Percentiles rank a stretch among this genome's conserved stretches.
phyloP scores from a whole-genome alignment of 2,329 filamentous ascomycete genomes.

The Penicillium paneum region DNA sequence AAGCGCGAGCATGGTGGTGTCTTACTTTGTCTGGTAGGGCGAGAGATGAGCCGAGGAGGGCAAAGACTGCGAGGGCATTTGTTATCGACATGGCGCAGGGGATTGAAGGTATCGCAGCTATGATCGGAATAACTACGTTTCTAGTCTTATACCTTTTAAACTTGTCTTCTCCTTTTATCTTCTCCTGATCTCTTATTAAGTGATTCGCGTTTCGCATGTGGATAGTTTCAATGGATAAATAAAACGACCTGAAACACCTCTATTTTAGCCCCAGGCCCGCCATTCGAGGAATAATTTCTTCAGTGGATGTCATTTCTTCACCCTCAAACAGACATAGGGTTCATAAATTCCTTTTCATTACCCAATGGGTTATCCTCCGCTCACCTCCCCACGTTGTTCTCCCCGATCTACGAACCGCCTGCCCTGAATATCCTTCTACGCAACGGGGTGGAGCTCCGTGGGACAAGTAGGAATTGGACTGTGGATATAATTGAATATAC shows the following conservation, averaged over 20 bases:
- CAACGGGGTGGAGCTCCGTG: not conserved
- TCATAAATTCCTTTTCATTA: not conserved
- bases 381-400: not conserved
- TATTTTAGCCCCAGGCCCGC: not conserved
- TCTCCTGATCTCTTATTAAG: no score
- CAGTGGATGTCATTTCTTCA: not conserved
- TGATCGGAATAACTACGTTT: not conserved
- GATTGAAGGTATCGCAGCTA: not conserved
- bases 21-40: slow-evolving; percentile 1
- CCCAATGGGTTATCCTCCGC: not conserved
- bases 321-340: no score
- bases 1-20: slow-evolving; percentile 18
- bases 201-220: not conserved
- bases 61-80: slow-evolving; percentile 3
- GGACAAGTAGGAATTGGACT: not conserved
- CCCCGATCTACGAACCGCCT: not conserved
- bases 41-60: slow-evolving; percentile 2
- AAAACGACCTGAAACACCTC: slow-evolving; percentile 5
- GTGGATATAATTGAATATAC: not conserved
- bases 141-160: not conserved
- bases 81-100: not conserved
- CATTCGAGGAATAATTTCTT: slow-evolving; percentile 16
- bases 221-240: not conserved
- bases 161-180: not conserved
- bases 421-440: not conserved